phyloP scores from a whole-genome alignment of 108 stramenopile species.

The Cyclotella baltica region DNA sequence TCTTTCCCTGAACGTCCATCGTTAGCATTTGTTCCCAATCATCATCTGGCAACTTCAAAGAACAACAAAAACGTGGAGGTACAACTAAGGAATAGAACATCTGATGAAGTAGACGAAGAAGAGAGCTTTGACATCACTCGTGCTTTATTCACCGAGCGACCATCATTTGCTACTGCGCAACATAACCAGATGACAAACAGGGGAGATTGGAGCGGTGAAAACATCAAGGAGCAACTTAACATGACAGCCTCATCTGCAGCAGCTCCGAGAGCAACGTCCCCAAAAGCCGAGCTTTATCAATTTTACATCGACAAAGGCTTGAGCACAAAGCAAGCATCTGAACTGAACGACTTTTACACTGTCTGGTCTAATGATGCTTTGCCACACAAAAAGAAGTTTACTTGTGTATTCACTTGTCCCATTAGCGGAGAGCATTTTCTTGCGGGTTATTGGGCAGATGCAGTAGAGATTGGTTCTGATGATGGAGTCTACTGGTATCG shows the following conservation, averaged over 20 bases:
- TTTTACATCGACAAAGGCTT: conserved; percentile 22
- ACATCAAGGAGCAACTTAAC: no score
- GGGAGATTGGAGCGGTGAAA: no score
- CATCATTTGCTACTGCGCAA: not conserved
- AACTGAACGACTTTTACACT: conserved; percentile 14
- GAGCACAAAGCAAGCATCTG: not conserved
- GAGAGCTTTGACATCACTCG: conserved; percentile 32
- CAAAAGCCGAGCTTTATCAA: conserved; percentile 28
- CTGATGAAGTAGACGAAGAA: not conserved
- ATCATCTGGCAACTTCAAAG: not conserved
- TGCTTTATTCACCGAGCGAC: conserved; percentile 13
- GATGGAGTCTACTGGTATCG: conserved; percentile 15
- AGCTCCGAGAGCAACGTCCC: conserved; percentile 2
- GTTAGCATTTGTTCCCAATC: not conserved
- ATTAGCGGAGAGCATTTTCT: conserved; percentile 15
- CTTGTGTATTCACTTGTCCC: conserved; percentile 25
- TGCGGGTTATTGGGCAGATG: conserved; percentile 12
- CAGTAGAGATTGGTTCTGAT: not conserved
- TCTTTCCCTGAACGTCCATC: conserved; percentile 1
- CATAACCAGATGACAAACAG: not conserved
- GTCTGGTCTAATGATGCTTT: conserved; percentile 4
- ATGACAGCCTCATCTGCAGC: no score
- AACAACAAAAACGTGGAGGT: not conserved
- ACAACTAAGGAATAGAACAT: not conserved
- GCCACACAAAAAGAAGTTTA: conserved; percentile 18